Base-by-base conservation (phyloP, 805 yeast species). In the Kazachstania taianensis region DNA sequence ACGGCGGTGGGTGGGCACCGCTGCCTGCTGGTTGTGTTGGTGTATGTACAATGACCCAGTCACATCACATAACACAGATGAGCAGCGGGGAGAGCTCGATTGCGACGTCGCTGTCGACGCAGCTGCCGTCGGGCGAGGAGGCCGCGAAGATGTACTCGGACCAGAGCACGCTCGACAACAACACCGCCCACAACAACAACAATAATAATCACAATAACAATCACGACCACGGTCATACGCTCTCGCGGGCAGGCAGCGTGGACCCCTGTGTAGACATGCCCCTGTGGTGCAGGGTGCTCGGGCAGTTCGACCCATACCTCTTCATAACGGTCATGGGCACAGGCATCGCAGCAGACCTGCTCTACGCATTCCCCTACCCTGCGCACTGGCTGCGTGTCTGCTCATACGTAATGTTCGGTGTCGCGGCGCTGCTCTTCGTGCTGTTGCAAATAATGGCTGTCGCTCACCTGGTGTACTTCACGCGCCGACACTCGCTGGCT, bases 281-380 rank as follows among this genome's bases (percentile, higher is more conserved):
- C 4, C 26, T 36, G 27, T 18, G 17, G 4, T 32, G 31, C 7
- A 27, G 36, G 13, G 25, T 33, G 7, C 38, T 38, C 9, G 32
- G 42, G n/a, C 41, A 45, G 16, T 66, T 67, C 43, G 61, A 63
- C 25, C 81, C 84, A 1, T 65, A 66, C 6, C 78, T 77, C 68
- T 84, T 78, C 58, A 78, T 81, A 18, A 65, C 75, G 33, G 71
- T 77, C n/a, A 86, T 86, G 95, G 95, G 94, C 2, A 70, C 79
- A 3, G 94, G 95, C 2, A 81, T 85, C 27, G 62, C 83, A 1
- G 63, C 82, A 4, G 53, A 71, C 26, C 61, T 83, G 4, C 62
- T 86, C 25, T 70, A 73, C 53, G 54, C 63, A 23, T 85, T 79
- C 53, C 85, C 94, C 0, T 81, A 73, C 49, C 68, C 66, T 2